Base-by-base conservation (phyloP, 169 alveolate genomes). In the Cryptosporidium muris region DNA sequence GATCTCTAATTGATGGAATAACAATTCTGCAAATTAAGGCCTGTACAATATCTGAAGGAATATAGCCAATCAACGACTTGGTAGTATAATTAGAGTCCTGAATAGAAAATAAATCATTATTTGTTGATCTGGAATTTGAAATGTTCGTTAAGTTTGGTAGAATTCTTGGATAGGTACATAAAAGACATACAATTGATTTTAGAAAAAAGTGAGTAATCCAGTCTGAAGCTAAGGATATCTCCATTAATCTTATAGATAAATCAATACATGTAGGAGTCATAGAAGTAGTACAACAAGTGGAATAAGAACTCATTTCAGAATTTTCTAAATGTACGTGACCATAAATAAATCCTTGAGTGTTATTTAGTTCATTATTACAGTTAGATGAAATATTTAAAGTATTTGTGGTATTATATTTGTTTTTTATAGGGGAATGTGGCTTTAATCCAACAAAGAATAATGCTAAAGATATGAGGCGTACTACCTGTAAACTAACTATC, bases 141-240 rank as follows among this genome's bases (percentile, higher is more conserved):
- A 38, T 3, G 8, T 34, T 7, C 47, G 16, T 74, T 63, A 74
- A 14, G 43, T 38, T 54, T 42, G 49, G 38, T 62, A 43, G 42
- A 74, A 4, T 58, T 9, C 63, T 42, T 37, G 85, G 85, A 60
- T 74, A 74, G 14, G 85, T 74, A 48, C 60, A 36, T 45, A 74
- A 43, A 58, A 74, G 85, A 12, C 85, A 66, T 34, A 74, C 52
- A 25, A 74, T 45, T 11, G 85, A 40, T 37, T 74, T 74, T 7
- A 74, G 49, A 58, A 74, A 74, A n/a, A 74, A 43, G 42, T 74
- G 52, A 74, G 54, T 74, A 9, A 74, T 16, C 85, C 85, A 74
- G 49, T 74, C 85, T 3, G 85, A 34, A 42, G 65, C 54, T 43
- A 74, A 60, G 8, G 85, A 58, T 16, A 54, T 36, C 4, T 74